Evolutionary conservation across 352 stramenopile genomes (phyloP).

Genomic region (Phytophthora capsici): DNA sequence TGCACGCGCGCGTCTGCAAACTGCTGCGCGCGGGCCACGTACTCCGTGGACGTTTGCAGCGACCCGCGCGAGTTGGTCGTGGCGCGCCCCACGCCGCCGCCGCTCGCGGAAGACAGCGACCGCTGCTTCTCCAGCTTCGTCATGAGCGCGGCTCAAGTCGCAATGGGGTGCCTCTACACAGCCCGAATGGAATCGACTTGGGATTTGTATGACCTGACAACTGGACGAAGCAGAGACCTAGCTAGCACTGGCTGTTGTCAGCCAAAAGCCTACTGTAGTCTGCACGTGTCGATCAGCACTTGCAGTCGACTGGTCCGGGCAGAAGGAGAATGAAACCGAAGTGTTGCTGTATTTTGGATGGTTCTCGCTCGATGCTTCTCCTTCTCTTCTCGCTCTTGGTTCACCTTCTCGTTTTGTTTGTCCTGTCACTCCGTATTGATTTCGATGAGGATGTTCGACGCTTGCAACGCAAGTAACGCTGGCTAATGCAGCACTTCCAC

Average conservation of each 20-base stretch:
- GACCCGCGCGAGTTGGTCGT: slow-evolving; percentile 25
- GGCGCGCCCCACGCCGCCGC: slow-evolving; percentile 7
- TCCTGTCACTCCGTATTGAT: slow-evolving; percentile 17
- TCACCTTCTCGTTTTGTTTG: background rate
- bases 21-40: slow-evolving; percentile 36
- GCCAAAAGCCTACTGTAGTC: no score
- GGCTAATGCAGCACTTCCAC: background rate
- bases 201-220: slow-evolving; percentile 8
- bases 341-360: background rate
- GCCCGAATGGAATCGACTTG: slow-evolving; percentile 1
- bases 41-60: slow-evolving; percentile 39
- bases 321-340: background rate
- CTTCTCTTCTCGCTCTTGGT: no score
- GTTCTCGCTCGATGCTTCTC: background rate
- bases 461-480: slow-evolving; percentile 18
- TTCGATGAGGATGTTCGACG: slow-evolving; percentile 27
- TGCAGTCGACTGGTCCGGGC: no score
- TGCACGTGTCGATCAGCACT: background rate
- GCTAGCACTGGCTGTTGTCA: slow-evolving; percentile 7
- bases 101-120: slow-evolving; percentile 16
- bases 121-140: slow-evolving; percentile 21
- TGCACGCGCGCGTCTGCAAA: slow-evolving; percentile 43
- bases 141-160: slow-evolving; percentile 15
- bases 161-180: slow-evolving; percentile 9
- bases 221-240: slow-evolving; percentile 1